Base-by-base conservation (phyloP, 2,329 filamentous ascomycete genomes). In the Cercospora zeae-maydis region DNA sequence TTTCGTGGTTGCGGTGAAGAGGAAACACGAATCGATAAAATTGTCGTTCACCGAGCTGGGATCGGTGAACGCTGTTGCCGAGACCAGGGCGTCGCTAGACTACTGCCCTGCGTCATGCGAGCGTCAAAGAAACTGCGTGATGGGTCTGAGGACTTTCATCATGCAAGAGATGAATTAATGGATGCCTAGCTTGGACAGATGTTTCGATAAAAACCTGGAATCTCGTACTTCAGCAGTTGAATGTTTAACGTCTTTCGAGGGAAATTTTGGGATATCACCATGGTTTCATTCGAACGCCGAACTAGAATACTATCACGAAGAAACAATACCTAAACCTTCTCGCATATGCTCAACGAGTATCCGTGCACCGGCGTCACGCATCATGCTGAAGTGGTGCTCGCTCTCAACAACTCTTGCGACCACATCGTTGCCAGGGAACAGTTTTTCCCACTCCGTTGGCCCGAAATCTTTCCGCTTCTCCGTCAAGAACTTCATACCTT, bases 401-500 rank as follows among this genome's bases (percentile, higher is more conserved):
- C 73, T 75, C 34, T 74, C 68, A 34, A 77, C 63, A 9, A 70
- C 72, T 27, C 69, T 66, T 62, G 75, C 71, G 45, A 66, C 67
- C 39, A 76, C 69, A 56, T 78, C 75, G 52, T 76, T 70, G 4
- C 75, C 76, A 2, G 68, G 69, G 31, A 82, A 74, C 30, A 82
- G 72, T 6, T 74, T 75, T 61, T 80, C 77, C 80, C 80, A 82
- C 24, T 78, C 78, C 65, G 80, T 80, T 1, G 78, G 75, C 2
- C 79, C 78, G 59, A 82, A 78, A 54, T 82, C 79, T 11, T 74
- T 79, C 42, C 80, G 75, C 66, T 80, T 78, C 62, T 81, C 78
- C 52, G 81, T 70, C 58, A 83, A 67, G 77, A 79, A 83, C 54
- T 77, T 75, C 80, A 83, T 81, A 64, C 79, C 79, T 51, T 78